Base-by-base conservation (phyloP, 768 basidiomycete genomes). In the Thelephora ganbajun region DNA sequence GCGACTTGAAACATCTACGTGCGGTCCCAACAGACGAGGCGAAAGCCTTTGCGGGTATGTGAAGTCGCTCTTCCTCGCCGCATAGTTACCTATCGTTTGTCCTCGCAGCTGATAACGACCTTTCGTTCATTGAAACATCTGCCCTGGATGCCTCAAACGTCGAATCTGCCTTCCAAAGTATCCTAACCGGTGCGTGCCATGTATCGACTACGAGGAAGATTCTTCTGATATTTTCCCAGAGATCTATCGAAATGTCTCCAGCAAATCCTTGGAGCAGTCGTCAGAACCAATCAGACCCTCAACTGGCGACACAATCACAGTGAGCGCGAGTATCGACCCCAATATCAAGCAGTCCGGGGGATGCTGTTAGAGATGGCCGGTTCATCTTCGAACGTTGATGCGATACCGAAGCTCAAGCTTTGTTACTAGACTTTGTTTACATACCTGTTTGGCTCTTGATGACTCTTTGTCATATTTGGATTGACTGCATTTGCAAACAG, bases 141-240 rank as follows among this genome's bases (percentile, higher is more conserved):
- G 94, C 94, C 69, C 81, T 98, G 77, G 96, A 99, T 79, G 90
- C 94, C 57, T 93, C 91, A 45, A 96, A 97, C 69, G 93, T 99
- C 66, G 94, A 98, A 68, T 69, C 77, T 49, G 96, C 94, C 45
- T 99, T 99, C 81, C 92, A 98, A 65, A 91, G 80, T 49, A 97
- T 97, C 61, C 74, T 99, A 52, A 81, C 85, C 41, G 92, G 92
- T 90, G 44, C 45, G 78, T 68, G 23, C 33, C 14, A 14, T 18
- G 4, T 26, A 11, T 46, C 22, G 26, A 20, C 26, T 20, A 23
- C 16, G 7, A 33, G 30, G 35, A 22, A 35, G 43, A 42, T 54
- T 45, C 51, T 12, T 23, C 37, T 45, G 19, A 50, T 35, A 11
- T 13, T 44, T 49, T 35, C 42, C 33, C 33, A 96, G 96, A 98